Evolutionary conservation across 1,139 yeast species (phyloP).

Genomic region (Blastobotrys persicus): DNA sequence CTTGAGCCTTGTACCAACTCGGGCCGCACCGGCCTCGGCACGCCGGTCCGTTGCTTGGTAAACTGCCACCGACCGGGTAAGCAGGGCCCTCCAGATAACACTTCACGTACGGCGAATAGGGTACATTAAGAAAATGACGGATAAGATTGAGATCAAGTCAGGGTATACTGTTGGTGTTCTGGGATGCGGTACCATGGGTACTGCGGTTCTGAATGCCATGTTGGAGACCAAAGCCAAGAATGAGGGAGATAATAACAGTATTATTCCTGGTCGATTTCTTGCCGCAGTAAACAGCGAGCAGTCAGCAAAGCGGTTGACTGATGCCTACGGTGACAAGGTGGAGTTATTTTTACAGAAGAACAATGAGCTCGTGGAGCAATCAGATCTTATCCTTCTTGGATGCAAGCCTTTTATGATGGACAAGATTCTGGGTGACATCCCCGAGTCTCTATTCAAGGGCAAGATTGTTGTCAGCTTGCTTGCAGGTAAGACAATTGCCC

Average conservation of each 20-base stretch:
- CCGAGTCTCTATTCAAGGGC: constrained; percentile 45
- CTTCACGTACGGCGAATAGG: not conserved
- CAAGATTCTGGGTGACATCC: constrained; percentile 46
- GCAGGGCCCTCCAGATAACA: not conserved
- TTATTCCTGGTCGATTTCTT: constrained; percentile 67
- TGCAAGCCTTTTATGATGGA: constrained; percentile 82
- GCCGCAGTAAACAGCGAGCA: constrained; percentile 68
- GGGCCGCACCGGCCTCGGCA: not conserved
- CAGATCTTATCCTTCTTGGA: constrained; percentile 75
- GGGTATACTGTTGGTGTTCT: constrained; percentile 71
- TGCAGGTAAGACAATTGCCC: constrained; percentile 88
- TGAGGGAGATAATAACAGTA: constrained; percentile 35
- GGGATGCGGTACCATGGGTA: constrained; percentile 97
- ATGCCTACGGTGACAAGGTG: constrained; percentile 49
- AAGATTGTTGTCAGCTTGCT: constrained; percentile 77
- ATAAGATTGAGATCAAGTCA: constrained; percentile 24
- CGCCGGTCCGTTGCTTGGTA: not conserved
- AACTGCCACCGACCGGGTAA: no score
- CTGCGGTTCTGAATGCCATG: constrained; percentile 88
- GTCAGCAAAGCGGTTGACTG: constrained; percentile 48
- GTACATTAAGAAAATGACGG: not conserved
- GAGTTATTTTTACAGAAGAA: constrained; percentile 57
- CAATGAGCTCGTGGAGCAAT: constrained; percentile 54
- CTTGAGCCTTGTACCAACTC: not conserved
- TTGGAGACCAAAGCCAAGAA: constrained; percentile 42